Base-by-base conservation (phyloP, 768 basidiomycete genomes). In the Boletus pseudo-olivaceus region DNA sequence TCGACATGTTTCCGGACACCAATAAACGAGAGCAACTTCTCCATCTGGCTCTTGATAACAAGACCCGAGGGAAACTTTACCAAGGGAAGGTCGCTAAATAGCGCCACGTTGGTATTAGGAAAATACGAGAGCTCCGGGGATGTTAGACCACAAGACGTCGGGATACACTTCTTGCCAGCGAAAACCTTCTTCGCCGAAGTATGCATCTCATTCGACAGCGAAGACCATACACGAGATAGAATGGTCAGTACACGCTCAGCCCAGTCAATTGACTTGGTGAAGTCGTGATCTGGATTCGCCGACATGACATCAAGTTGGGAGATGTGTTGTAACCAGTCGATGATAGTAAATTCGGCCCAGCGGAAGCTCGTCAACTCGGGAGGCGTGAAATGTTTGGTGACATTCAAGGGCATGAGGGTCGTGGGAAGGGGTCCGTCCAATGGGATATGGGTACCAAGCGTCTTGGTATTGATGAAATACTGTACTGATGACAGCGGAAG, bases 1-100 rank as follows among this genome's bases (percentile, higher is more conserved):
- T 98, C 90, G 7, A 98, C 93, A 58, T 95, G 93, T 66, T 85
- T 91, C 17, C 93, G 82, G 11, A 98, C 91, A 11, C 93, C 96
- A 0, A 98, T 72, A 2, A 78, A 80, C 29, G 81, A 74, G 7
- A 93, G 70, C 3, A 92, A 68, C 58, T 82, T 86, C 65, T 95
- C 93, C 59, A 92, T 66, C 5, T 76, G 70, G 1, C 85, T 87
- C 66, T 89, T 93, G 59, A 94, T 74, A 0, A 67, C 49, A 2
- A 73, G 62, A 2, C 82, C 83, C 6, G 86, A 89, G 1, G 90
- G 80, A 42, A 97, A 73, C 2, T 74, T 79, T 7, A 94, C 84
- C 40, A 92, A 80, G 0, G 95, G 85, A 27, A 96, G 76, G 67
- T 98, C 95, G n/a, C 82, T 79, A 67, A 99, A 98, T 15, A 68